phyloP scores from a whole-genome alignment of 2,329 filamentous ascomycete species.

The Talaromyces sp. region DNA sequence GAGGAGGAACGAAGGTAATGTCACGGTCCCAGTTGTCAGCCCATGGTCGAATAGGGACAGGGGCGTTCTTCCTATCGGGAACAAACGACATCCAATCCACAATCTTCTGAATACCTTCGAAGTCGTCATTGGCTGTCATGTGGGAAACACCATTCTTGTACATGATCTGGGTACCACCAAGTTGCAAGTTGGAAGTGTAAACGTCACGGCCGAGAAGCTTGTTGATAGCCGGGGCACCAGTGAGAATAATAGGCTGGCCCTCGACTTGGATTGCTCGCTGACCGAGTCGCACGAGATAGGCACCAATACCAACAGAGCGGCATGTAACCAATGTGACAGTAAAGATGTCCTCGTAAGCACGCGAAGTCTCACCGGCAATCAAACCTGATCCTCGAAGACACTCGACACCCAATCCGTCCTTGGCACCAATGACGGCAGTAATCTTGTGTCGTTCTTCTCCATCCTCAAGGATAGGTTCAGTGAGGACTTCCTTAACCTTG shows the following conservation, averaged over 20 bases:
- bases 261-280: constrained; percentile 99
- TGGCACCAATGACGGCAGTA: constrained; percentile 83
- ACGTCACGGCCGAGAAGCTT: constrained; percentile 97
- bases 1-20: constrained; percentile 71
- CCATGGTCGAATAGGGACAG: constrained; percentile 85
- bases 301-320: constrained; percentile 97
- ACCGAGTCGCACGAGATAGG: constrained; percentile 95
- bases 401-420: constrained; percentile 96
- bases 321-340: constrained; percentile 97
- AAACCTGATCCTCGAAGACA: constrained; percentile 95
- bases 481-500: constrained; percentile 72
- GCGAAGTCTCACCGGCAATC: constrained; percentile 94
- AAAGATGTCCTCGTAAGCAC: constrained; percentile 98
- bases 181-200: constrained; percentile 97
- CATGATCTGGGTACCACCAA: constrained; percentile 99
- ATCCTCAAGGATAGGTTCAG: constrained; percentile 78
- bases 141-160: constrained; percentile 99
- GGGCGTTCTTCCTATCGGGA: constrained; percentile 88
- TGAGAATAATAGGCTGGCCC: constrained; percentile 97
- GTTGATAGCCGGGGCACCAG: constrained; percentile 94
- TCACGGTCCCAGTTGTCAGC: constrained; percentile 91
- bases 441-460: constrained; percentile 93
- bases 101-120: constrained; percentile 95
- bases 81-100: constrained; percentile 98
- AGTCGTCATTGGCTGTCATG: constrained; percentile 97